A percentile compares a stretch with the other conserved stretches of the same genome.
Conservation (phyloP, 2,329 filamentous ascomycete species). For the Fusarium sp. region DNA sequence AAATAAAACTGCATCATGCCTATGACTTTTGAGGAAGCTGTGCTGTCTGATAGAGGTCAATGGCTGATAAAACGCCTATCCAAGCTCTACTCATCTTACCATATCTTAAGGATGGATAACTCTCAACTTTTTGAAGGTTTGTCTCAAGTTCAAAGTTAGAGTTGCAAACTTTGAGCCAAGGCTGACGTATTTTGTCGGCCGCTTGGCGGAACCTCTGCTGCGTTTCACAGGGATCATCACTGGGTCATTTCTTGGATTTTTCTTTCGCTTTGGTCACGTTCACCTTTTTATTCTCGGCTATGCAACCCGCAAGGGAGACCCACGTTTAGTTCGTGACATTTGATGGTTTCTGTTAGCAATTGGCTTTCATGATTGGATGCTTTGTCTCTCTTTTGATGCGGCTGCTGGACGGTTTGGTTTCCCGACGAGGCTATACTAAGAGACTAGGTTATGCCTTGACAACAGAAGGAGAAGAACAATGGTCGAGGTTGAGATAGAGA, state of each 20-base stretch:
- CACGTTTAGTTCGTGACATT: background rate
- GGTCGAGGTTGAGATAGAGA: background rate
- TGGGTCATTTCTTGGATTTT: constrained; percentile 21
- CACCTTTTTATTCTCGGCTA: constrained; percentile 14
- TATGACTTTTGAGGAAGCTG: background rate
- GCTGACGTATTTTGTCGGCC: constrained; percentile 29
- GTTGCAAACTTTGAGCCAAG: background rate
- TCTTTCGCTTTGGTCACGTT: constrained; percentile 18
- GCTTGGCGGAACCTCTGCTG: constrained; percentile 17
- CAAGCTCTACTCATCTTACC: background rate
- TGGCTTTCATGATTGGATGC: constrained; percentile 37
- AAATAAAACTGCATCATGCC: constrained; percentile 12
- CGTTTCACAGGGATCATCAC: constrained; percentile 5
- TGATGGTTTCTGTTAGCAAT: constrained; percentile 28
- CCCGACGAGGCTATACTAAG: background rate
- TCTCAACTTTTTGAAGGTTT: background rate
- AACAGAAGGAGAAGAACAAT: background rate
- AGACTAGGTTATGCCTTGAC: constrained; percentile 13
- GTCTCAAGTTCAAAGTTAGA: background rate
- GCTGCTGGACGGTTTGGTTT: constrained; percentile 1
- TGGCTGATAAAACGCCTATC: background rate
- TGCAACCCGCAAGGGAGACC: constrained; percentile 14
- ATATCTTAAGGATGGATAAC: background rate
- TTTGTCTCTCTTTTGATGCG: background rate
- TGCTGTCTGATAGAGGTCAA: background rate